Conservation (phyloP, 108 stramenopile species). For the Nitzschia palea region DNA sequence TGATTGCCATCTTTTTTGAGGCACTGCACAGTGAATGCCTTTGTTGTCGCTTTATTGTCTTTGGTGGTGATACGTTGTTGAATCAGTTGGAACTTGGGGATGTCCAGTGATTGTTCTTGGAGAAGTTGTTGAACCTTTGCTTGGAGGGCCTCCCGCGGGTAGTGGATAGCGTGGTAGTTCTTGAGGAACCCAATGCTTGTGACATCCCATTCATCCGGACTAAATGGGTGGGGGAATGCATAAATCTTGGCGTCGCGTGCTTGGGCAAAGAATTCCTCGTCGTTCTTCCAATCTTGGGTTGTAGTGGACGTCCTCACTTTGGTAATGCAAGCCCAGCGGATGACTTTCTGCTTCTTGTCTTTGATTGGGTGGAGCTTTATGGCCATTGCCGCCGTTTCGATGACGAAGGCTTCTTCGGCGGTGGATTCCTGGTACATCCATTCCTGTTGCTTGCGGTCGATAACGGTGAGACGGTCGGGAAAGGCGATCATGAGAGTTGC, state of each 20-base stretch:
- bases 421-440: no score
- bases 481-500: no score
- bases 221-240: neutral
- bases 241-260: neutral
- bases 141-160: neutral
- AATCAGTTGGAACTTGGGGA: neutral
- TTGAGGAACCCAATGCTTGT: neutral
- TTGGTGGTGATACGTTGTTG: neutral
- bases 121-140: neutral
- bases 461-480: no score
- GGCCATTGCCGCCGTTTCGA: no score
- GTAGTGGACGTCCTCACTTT: no score
- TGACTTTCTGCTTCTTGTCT: no score
- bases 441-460: no score
- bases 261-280: no score
- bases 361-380: no score
- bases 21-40: neutral
- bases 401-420: no score
- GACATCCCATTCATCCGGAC: neutral
- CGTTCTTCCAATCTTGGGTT: no score
- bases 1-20: neutral
- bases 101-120: neutral
- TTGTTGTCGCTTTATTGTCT: neutral
- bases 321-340: no score
- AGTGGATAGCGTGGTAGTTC: neutral